Evolutionary conservation across 2,329 filamentous ascomycete species (phyloP).

Genomic region (Colletotrichum aenigma): DNA sequence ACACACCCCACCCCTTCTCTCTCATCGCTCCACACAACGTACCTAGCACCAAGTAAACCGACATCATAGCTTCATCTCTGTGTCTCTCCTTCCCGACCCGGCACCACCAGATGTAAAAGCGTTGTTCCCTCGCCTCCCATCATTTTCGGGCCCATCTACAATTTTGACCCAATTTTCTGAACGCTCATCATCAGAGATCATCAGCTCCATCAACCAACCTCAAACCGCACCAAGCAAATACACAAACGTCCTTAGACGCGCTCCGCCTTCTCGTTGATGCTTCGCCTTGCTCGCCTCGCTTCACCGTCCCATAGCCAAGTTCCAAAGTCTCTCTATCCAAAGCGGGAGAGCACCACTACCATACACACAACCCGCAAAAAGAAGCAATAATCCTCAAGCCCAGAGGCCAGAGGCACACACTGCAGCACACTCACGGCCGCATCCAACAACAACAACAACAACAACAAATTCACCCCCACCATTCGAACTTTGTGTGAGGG

Average conservation of each 20-base stretch:
- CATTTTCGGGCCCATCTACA: neutral
- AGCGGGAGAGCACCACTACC: too few species aligned
- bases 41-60: constrained; percentile 18
- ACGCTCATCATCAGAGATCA: constrained; percentile 21
- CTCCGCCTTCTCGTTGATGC: constrained; percentile 9
- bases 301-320: neutral
- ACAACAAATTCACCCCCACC: neutral
- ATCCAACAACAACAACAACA: neutral
- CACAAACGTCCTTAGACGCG: constrained; percentile 1
- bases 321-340: too few species aligned
- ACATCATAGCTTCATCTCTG: constrained; percentile 24
- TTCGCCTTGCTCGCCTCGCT: constrained; percentile 1
- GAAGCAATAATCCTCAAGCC: neutral
- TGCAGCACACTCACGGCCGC: neutral
- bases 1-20: neutral
- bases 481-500: neutral
- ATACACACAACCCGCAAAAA: neutral
- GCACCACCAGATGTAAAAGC: constrained; percentile 23
- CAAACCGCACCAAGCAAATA: constrained; percentile 7
- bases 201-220: constrained; percentile 18
- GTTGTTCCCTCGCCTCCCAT: constrained; percentile 23
- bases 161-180: constrained; percentile 17
- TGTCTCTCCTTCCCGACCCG: constrained; percentile 20
- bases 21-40: constrained; percentile 19
- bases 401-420: neutral